A percentile compares a stretch with the other conserved stretches of the same genome.
phyloP scores from a whole-genome alignment of 2,329 filamentous ascomycete species.

The Alternaria brassicae region DNA sequence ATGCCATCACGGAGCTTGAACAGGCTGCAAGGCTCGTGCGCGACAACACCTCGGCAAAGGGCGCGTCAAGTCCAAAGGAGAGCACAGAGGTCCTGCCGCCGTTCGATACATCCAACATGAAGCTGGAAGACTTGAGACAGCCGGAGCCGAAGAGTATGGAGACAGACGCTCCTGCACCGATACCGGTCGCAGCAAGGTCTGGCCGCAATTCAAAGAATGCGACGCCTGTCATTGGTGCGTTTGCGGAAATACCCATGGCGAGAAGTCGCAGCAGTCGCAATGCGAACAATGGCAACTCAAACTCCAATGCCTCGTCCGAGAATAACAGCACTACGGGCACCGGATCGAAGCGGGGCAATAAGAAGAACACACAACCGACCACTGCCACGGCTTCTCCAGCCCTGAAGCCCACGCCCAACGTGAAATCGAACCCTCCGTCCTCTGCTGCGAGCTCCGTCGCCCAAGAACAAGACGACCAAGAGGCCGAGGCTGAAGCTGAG shows the following conservation, averaged over 20 bases:
- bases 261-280: slow-evolving; percentile 54
- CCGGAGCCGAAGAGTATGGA: slow-evolving; percentile 53
- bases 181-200: slow-evolving; percentile 43
- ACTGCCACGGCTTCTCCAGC: slow-evolving; percentile 38
- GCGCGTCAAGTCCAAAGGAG: slow-evolving; percentile 42
- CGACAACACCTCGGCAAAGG: slow-evolving; percentile 34
- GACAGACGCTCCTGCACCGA: slow-evolving; percentile 39
- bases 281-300: slow-evolving; percentile 46
- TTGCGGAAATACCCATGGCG: slow-evolving; percentile 52
- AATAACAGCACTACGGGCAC: slow-evolving; percentile 48
- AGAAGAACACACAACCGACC: slow-evolving; percentile 41
- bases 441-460: slow-evolving; percentile 43
- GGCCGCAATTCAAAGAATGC: slow-evolving; percentile 57
- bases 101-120: slow-evolving; percentile 60
- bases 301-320: slow-evolving; percentile 50
- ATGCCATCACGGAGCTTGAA: slow-evolving; percentile 42
- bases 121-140: slow-evolving; percentile 59
- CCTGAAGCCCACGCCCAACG: slow-evolving; percentile 29
- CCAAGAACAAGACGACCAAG: slow-evolving; percentile 44
- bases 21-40: slow-evolving; percentile 39
- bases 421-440: slow-evolving; percentile 43
- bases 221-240: slow-evolving; percentile 55
- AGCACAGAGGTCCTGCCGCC: slow-evolving; percentile 29
- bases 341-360: slow-evolving; percentile 47
- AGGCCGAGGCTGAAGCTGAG: slow-evolving; percentile 41